Base-by-base conservation (phyloP, 352 stramenopile species). In the Globisporangium middletonii region DNA sequence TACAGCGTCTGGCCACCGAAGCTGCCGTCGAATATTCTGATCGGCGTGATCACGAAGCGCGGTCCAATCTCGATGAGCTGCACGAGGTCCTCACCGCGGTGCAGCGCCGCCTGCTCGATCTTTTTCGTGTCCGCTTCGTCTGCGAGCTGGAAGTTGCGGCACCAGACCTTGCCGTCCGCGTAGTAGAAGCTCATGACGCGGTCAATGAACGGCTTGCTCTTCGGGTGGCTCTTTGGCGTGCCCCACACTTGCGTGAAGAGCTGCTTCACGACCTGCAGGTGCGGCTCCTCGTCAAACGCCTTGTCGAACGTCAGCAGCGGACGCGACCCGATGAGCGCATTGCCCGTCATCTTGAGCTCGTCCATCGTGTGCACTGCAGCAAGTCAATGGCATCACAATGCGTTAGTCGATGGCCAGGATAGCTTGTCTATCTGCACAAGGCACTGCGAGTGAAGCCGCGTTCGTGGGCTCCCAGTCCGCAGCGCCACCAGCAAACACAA, bases 201-300 rank as follows among this genome's bases (percentile, higher is more conserved):
- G 80, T 99, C 97, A 55, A 99, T 96, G 78, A 99, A 99, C 19
- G 97, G 97, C 76, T 99, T 99, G 79, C 87, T 98, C 85, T 99
- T 99, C 7, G 97, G 97, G 79, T 99, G 97, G 28, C 96, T 96
- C 54, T 96, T 92, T 4, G 97, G 97, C 35, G 94, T 99, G n/a
- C 94, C 96, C 88, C 83, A 95, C 45, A 93, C 81, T 67, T 96
- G 94, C 38, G 89, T 92, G 62, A 99, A 97, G 1, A 99, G 72
- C 63, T 98, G 87, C 73, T 99, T 99, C 47, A 99, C 82, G 42
- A 99, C 69, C 70, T 97, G 86, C 47, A 98, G 76, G 69, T 99
- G 94, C 42, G 93, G 92, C 43, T 62, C 51, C 16, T 80, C 70
- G 51, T 98, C 89, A 59, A 98, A 98, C 12, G 78, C 71, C 51